A percentile compares a stretch with the other conserved stretches of the same genome.
These are phyloP conservation scores for Volvox africanus DNA, from an alignment of 139 green algal species.

Conservation along the genomic window DNA sequence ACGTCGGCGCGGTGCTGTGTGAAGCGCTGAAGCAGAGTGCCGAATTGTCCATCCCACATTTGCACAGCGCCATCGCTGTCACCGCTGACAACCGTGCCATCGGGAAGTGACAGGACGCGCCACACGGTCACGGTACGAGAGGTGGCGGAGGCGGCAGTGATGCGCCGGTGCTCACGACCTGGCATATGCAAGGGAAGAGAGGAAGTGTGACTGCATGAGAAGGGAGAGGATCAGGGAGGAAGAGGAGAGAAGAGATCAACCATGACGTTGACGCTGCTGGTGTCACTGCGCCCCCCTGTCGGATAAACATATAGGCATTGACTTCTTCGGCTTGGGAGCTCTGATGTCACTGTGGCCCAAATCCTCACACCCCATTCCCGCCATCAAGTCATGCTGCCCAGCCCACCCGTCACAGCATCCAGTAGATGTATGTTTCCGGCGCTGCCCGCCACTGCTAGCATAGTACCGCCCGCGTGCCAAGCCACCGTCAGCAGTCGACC, in stretches of 20 bases:
- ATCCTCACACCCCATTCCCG: not conserved
- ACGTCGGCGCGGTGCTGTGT: constrained; percentile 85
- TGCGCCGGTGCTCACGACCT: constrained; percentile 79
- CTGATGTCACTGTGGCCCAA: no score
- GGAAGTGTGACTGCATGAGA: no score
- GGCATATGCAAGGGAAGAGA: not conserved
- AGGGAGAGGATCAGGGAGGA: no score
- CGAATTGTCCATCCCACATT: constrained; percentile 88
- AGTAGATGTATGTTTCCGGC: constrained; percentile 80
- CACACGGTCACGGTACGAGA: constrained; percentile 81
- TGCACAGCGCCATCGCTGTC: constrained; percentile 83
- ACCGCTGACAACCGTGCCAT: constrained; percentile 88
- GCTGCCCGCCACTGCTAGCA: constrained; percentile 74
- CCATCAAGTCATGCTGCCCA: not conserved
- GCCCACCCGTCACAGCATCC: constrained; percentile 64
- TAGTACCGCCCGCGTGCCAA: constrained; percentile 80
- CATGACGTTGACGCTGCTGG: no score
- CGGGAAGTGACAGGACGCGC: constrained; percentile 81
- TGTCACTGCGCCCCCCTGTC: no score
- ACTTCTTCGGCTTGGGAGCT: no score
- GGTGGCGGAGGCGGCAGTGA: constrained; percentile 69
- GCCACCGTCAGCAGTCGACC: constrained; percentile 75
- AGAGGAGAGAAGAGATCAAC: no score
- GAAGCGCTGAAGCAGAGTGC: constrained; percentile 83
- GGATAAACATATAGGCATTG: no score